Conservation (phyloP, 1,139 yeast species). For the Sugiyamaella japonica region DNA sequence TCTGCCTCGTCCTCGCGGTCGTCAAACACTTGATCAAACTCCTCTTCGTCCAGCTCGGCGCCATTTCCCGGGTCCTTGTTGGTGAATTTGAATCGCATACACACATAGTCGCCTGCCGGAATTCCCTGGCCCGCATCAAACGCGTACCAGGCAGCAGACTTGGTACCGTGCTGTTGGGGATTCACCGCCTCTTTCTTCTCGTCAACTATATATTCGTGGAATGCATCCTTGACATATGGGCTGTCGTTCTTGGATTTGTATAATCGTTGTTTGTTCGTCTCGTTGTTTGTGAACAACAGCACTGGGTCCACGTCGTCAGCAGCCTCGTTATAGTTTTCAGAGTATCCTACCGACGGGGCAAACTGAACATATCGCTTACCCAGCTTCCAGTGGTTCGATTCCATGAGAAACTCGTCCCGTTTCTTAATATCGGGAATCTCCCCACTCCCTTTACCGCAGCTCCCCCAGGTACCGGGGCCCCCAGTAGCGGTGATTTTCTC, state of each 20-base stretch:
- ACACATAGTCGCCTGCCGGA: constrained; percentile 87
- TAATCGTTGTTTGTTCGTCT: constrained; percentile 70
- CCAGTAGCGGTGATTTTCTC: neutral
- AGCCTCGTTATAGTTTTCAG: constrained; percentile 49
- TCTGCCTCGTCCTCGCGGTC: constrained; percentile 88
- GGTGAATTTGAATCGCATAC: constrained; percentile 77
- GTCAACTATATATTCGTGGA: constrained; percentile 78
- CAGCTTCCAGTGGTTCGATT: constrained; percentile 67
- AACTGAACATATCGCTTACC: constrained; percentile 72
- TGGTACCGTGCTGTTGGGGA: constrained; percentile 69
- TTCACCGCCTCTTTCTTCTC: constrained; percentile 62
- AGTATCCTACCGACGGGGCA: constrained; percentile 85
- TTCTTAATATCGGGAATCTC: constrained; percentile 18
- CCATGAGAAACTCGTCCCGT: constrained; percentile 48
- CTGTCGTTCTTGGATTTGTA: constrained; percentile 59
- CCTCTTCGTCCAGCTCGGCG: constrained; percentile 63
- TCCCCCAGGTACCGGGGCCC: constrained; percentile 12
- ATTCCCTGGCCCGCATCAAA: constrained; percentile 76
- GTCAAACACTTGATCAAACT: constrained; percentile 70
- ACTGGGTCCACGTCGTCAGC: constrained; percentile 80
- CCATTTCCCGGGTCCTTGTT: constrained; percentile 43
- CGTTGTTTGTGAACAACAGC: constrained; percentile 84
- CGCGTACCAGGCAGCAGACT: constrained; percentile 77
- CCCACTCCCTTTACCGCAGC: constrained; percentile 8
- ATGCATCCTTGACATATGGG: constrained; percentile 79